A percentile compares a stretch with the other conserved stretches of the same genome.
Conservation (phyloP, 1,284 basidiomycete species). For the Trametes versicolor region DNA sequence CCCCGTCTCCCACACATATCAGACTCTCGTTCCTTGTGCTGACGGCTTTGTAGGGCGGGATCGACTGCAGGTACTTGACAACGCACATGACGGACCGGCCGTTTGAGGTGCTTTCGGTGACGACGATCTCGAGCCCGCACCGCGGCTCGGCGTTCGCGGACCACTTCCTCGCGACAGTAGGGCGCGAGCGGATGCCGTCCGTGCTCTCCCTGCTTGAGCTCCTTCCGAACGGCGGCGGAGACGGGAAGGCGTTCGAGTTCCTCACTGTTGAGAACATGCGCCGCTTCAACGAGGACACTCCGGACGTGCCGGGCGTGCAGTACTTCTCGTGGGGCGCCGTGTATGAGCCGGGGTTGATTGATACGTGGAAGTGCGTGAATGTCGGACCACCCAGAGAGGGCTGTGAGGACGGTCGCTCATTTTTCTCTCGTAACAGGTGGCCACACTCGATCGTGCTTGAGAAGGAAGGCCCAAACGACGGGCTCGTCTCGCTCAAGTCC, state of each 20-base stretch:
- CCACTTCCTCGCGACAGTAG: conserved; percentile 87
- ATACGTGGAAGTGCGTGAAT: conserved; percentile 79
- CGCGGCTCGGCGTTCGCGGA: conserved; percentile 94
- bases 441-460: conserved; percentile 87
- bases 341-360: conserved; percentile 88
- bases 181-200: conserved; percentile 69
- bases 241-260: conserved; percentile 91
- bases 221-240: conserved; percentile 87
- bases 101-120: conserved; percentile 82
- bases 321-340: conserved; percentile 96
- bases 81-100: conserved; percentile 73
- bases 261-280: conserved; percentile 90
- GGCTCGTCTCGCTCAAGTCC: conserved; percentile 86
- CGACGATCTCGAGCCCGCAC: conserved; percentile 95
- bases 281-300: conserved; percentile 87
- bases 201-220: conserved; percentile 78
- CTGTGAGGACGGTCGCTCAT: neutral
- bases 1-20: conserved; percentile 1
- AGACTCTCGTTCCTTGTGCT: conserved; percentile 23
- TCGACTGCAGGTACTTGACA: conserved; percentile 91
- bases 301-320: conserved; percentile 78
- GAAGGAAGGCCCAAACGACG: conserved; percentile 94
- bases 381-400: neutral
- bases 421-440: conserved; percentile 53
- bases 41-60: conserved; percentile 71